Evolutionary conservation across 495 filamentous ascomycete species (phyloP).

Genomic region (Hypoxylon lenormandii): DNA sequence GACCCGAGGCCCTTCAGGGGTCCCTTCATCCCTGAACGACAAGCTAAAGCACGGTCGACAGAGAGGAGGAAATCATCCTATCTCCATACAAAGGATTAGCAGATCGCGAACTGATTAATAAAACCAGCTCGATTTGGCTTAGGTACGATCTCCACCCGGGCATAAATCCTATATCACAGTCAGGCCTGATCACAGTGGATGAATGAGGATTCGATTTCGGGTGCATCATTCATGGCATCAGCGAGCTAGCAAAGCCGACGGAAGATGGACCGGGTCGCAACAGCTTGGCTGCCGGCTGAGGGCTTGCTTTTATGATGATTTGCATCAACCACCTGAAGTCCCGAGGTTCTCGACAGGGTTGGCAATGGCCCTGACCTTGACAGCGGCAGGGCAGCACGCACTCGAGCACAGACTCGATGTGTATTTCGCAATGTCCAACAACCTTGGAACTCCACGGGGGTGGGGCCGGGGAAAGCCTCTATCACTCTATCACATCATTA

Average conservation of each 20-base stretch:
- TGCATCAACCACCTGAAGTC: conserved; percentile 31
- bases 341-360: conserved; percentile 32
- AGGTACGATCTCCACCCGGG: conserved; percentile 24
- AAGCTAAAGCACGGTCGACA: conserved; percentile 28
- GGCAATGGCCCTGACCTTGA: conserved; percentile 7
- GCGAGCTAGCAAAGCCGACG: conserved; percentile 20
- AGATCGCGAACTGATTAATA: conserved; percentile 41
- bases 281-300: conserved; percentile 46
- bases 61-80: conserved; percentile 14
- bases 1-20: neutral
- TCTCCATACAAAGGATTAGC: conserved; percentile 26
- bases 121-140: conserved; percentile 31
- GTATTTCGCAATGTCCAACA: conserved; percentile 10
- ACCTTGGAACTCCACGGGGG: conserved; percentile 37
- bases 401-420: conserved; percentile 19
- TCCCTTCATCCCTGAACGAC: conserved; percentile 22
- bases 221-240: conserved; percentile 29
- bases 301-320: conserved; percentile 48
- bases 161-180: conserved; percentile 27
- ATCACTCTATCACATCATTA: conserved; percentile 14
- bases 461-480: conserved; percentile 27
- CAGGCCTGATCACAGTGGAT: no score
- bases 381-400: neutral
- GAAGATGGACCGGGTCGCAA: conserved; percentile 46
- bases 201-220: conserved; percentile 18